Evolutionary conservation across 2,329 filamentous ascomycete genomes (phyloP).

Genomic region (Stylonectria norvegica): DNA sequence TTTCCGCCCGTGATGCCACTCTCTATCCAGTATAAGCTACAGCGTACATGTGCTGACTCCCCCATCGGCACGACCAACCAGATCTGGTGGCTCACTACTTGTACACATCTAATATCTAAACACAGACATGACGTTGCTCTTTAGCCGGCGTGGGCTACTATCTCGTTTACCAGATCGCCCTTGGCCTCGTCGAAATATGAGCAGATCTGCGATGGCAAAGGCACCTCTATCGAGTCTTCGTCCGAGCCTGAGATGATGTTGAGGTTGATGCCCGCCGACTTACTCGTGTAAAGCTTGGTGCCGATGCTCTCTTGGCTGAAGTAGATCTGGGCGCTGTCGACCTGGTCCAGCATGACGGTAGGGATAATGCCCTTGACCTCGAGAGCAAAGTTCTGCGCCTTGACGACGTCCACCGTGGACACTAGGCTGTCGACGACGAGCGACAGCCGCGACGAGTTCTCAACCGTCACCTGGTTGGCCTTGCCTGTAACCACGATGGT

Average conservation of each 20-base stretch:
- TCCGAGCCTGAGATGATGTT: conserved; percentile 69
- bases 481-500: conserved; percentile 89
- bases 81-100: too few species aligned
- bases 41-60: too few species aligned
- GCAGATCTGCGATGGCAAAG: conserved; percentile 86
- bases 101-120: conserved; percentile 18
- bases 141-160: conserved; percentile 89
- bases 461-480: conserved; percentile 92
- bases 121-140: not conserved
- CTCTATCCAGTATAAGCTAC: conserved; percentile 12
- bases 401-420: conserved; percentile 90
- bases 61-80: too few species aligned
- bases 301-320: conserved; percentile 73
- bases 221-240: conserved; percentile 82
- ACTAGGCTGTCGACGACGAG: conserved; percentile 87
- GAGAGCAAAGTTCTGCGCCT: conserved; percentile 90
- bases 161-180: conserved; percentile 81
- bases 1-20: conserved; percentile 7
- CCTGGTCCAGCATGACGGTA: conserved; percentile 86
- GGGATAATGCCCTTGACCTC: conserved; percentile 84
- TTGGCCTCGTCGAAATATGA: conserved; percentile 66
- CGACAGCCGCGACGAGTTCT: conserved; percentile 81
- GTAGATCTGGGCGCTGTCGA: conserved; percentile 86
- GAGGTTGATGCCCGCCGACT: conserved; percentile 82
- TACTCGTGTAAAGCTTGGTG: conserved; percentile 86